phyloP scores from a whole-genome alignment of 495 filamentous ascomycete species.

The Penicillium lividum region DNA sequence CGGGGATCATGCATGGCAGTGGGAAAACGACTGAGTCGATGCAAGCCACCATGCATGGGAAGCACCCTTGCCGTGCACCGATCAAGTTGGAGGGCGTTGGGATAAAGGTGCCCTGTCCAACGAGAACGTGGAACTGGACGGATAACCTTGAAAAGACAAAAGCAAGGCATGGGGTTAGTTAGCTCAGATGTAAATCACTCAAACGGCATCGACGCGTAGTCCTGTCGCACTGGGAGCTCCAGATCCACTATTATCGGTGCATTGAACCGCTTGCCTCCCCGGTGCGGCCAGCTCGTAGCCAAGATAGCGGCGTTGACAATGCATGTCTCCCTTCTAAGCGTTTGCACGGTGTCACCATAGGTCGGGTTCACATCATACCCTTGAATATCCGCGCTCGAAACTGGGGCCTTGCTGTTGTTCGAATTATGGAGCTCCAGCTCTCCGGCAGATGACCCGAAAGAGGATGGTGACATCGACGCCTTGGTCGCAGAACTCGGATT shows the following conservation, averaged over 20 bases:
- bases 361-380: not conserved
- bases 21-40: conserved; percentile 15
- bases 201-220: not conserved
- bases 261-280: conserved; percentile 60
- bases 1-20: conserved; percentile 17
- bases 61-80: conserved; percentile 7
- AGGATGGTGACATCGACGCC: conserved; percentile 14
- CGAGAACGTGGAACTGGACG: not conserved
- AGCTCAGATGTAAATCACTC: conserved; percentile 16
- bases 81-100: conserved; percentile 1
- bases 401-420: conserved; percentile 4
- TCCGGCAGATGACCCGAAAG: conserved; percentile 11
- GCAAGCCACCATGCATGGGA: conserved; percentile 25
- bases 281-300: conserved; percentile 65
- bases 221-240: conserved; percentile 59
- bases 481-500: not conserved
- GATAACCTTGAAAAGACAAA: not conserved
- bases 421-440: not conserved
- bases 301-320: conserved; percentile 76
- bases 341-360: not conserved
- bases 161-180: conserved; percentile 7
- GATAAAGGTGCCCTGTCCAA: not conserved
- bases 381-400: conserved; percentile 9
- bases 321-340: conserved; percentile 66
- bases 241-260: conserved; percentile 79